Evolutionary conservation across 805 yeast genomes (phyloP).

Genomic region (Saccharomyces mikatae): DNA sequence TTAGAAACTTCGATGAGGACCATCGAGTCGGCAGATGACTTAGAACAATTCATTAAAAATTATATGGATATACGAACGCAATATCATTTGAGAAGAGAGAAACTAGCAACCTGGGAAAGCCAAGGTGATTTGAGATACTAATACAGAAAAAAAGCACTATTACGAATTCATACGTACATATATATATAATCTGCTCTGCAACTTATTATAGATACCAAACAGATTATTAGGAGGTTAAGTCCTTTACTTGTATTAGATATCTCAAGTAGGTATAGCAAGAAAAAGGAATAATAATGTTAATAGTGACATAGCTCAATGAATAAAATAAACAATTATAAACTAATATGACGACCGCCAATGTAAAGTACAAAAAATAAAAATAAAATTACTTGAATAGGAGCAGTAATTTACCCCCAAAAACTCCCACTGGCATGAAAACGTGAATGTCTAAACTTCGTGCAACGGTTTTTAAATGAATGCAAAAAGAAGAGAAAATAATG

Average conservation of each 20-base stretch:
- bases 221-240: neutral
- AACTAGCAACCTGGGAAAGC: slow-evolving; percentile 37
- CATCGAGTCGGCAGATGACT: slow-evolving; percentile 18
- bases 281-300: neutral
- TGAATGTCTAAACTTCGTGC: neutral
- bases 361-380: neutral
- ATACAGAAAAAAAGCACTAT: neutral
- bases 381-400: neutral
- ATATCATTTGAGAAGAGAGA: slow-evolving; percentile 41
- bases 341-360: neutral
- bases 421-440: neutral
- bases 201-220: neutral
- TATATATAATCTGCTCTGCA: neutral
- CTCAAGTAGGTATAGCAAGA: neutral
- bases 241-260: neutral
- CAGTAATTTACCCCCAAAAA: neutral
- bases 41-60: slow-evolving; percentile 34
- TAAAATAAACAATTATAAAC: neutral
- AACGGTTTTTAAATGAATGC: neutral
- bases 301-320: neutral
- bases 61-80: slow-evolving; percentile 36
- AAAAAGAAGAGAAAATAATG: slow-evolving; percentile 2
- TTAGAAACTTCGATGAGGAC: slow-evolving; percentile 7
- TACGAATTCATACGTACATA: neutral
- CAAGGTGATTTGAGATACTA: slow-evolving; percentile 16